phyloP scores from a whole-genome alignment of 2,329 filamentous ascomycete species.

The Alternaria arbusti region DNA sequence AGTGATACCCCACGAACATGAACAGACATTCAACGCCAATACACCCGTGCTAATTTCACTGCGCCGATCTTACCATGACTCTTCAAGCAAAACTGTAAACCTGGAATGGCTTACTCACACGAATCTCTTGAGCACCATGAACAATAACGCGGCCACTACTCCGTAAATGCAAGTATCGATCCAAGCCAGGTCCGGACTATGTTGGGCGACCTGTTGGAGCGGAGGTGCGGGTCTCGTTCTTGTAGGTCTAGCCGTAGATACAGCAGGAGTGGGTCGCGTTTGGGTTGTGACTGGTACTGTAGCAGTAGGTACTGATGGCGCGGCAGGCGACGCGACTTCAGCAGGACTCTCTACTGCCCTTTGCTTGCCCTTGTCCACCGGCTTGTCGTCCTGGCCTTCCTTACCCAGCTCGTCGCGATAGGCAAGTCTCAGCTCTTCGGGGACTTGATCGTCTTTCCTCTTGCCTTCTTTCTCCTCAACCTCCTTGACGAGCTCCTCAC shows the following conservation, averaged over 20 bases:
- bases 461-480: constrained; percentile 52
- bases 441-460: constrained; percentile 55
- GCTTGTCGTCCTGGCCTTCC: constrained; percentile 23
- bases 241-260: constrained; percentile 15
- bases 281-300: constrained; percentile 3
- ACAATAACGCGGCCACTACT: constrained; percentile 71
- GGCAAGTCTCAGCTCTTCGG: constrained; percentile 67
- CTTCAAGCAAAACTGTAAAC: background rate
- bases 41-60: background rate
- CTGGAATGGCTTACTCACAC: background rate
- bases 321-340: background rate
- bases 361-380: constrained; percentile 31
- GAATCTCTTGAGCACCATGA: constrained; percentile 68
- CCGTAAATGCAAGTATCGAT: constrained; percentile 81
- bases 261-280: background rate
- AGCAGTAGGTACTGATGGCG: constrained; percentile 8
- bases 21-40: background rate
- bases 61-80: background rate
- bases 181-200: constrained; percentile 66
- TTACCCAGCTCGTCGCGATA: constrained; percentile 74
- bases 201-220: constrained; percentile 33
- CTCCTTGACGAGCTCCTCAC: constrained; percentile 64
- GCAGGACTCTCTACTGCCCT: constrained; percentile 13
- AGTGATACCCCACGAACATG: background rate
- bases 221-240: constrained; percentile 19